Conservation (phyloP, 2,329 filamentous ascomycete species). For the Phyllosticta citrichinensis region DNA sequence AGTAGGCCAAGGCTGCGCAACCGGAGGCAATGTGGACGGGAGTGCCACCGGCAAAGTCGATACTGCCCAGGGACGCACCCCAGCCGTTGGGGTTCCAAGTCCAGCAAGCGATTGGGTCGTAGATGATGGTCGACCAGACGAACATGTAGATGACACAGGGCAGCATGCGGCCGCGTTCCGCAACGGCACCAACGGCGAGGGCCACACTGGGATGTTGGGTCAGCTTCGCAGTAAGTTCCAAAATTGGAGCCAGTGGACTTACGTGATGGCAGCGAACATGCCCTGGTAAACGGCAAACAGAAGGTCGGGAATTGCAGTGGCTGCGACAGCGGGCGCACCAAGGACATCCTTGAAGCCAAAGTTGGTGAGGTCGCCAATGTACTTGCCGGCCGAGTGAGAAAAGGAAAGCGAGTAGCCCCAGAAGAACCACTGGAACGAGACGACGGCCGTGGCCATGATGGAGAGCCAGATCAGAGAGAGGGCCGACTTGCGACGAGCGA, state of each 20-base stretch:
- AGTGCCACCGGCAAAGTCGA: conserved; percentile 84
- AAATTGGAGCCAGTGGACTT: conserved; percentile 29
- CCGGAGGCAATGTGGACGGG: conserved; percentile 84
- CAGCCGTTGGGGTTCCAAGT: conserved; percentile 82
- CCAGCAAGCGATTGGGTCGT: conserved; percentile 91
- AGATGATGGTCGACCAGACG: conserved; percentile 80
- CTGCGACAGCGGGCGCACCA: conserved; percentile 64
- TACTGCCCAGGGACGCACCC: conserved; percentile 67
- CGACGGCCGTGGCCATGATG: conserved; percentile 68
- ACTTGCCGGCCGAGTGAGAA: conserved; percentile 65
- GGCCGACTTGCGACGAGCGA: conserved; percentile 80
- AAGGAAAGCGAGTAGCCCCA: conserved; percentile 83
- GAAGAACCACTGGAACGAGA: conserved; percentile 91
- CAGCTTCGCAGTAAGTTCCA: not conserved
- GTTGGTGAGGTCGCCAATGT: conserved; percentile 69
- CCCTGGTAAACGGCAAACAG: conserved; percentile 79
- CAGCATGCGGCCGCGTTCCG: conserved; percentile 79
- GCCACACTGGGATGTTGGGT: conserved; percentile 49
- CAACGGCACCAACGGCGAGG: conserved; percentile 72
- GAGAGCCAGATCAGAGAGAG: conserved; percentile 78
- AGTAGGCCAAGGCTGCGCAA: conserved; percentile 75
- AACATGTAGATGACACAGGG: conserved; percentile 90
- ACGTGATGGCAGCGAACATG: conserved; percentile 85
- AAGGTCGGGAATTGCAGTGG: conserved; percentile 64
- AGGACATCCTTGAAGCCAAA: conserved; percentile 71